A percentile compares a stretch with the other conserved stretches of the same genome.
Evolutionary conservation across 768 basidiomycete species (phyloP).

Genomic region (Tricholoma hemisulphureum): DNA sequence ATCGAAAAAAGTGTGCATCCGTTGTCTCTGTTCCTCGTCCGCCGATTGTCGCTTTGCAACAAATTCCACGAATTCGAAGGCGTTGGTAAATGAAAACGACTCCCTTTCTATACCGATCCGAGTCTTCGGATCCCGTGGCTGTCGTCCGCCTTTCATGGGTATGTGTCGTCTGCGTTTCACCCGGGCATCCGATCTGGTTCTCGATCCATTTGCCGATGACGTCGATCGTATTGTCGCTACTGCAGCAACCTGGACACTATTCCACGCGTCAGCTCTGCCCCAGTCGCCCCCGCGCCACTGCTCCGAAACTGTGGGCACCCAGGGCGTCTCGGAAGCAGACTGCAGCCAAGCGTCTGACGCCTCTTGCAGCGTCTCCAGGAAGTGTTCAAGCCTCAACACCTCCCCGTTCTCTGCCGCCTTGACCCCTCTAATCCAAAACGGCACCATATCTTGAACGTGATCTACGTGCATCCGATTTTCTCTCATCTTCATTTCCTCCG

Average conservation of each 20-base stretch:
- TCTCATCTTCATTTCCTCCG: conserved; percentile 29
- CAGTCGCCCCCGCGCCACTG: background rate
- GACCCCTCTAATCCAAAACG: conserved; percentile 53
- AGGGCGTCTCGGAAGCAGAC: conserved; percentile 6
- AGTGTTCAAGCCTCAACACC: conserved; percentile 42
- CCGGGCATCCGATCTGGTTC: background rate
- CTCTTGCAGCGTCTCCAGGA: conserved; percentile 42
- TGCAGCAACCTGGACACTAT: background rate
- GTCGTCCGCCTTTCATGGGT: background rate
- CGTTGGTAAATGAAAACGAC: conserved; percentile 5
- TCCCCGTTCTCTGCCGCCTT: conserved; percentile 47
- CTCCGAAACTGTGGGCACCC: conserved; percentile 10
- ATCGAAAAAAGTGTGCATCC: conserved; percentile 53
- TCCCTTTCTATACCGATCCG: conserved; percentile 2
- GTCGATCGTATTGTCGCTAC: background rate
- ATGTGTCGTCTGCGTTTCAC: background rate
- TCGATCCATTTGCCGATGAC: background rate
- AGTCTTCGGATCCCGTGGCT: background rate
- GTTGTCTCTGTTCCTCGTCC: conserved; percentile 35
- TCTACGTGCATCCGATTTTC: conserved; percentile 39
- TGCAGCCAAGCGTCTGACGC: conserved; percentile 21
- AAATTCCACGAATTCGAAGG: conserved; percentile 43
- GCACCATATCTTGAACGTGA: conserved; percentile 47
- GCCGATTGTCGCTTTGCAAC: conserved; percentile 41
- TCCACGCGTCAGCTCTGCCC: background rate